These are phyloP conservation scores for Lunasporangiospora selenospora DNA, from an alignment of 192 early-diverging fungal genomes.

Conservation along the genomic window DNA sequence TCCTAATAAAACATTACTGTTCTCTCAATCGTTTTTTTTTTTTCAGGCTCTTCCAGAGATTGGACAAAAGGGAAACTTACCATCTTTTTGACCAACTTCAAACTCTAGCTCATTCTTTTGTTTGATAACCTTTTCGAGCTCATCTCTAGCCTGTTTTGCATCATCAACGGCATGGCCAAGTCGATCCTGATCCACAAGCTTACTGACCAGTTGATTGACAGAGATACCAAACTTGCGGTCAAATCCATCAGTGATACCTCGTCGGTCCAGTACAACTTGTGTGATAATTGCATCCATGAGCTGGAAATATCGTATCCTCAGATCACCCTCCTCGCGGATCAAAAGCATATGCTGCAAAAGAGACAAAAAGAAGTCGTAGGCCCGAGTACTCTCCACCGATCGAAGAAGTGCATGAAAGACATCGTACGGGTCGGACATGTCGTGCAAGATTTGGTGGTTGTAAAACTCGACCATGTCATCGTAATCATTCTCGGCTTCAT, in stretches of 20 bases:
- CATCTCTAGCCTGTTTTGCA: constrained; percentile 65
- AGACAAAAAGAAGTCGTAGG: constrained; percentile 76
- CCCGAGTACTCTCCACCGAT: constrained; percentile 73
- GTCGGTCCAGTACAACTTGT: constrained; percentile 79
- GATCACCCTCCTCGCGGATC: constrained; percentile 71
- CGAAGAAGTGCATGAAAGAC: constrained; percentile 74
- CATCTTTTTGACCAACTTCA: constrained; percentile 73
- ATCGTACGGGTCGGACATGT: constrained; percentile 76
- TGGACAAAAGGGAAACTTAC: constrained; percentile 30
- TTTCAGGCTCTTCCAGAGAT: no score
- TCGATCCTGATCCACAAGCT: constrained; percentile 82
- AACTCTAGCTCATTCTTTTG: constrained; percentile 77
- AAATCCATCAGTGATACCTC: constrained; percentile 64
- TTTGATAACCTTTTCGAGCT: constrained; percentile 69
- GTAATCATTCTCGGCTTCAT: constrained; percentile 64
- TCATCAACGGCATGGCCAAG: constrained; percentile 69
- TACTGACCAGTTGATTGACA: constrained; percentile 72
- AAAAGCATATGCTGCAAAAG: constrained; percentile 77
- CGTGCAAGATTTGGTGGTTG: constrained; percentile 67
- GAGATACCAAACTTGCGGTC: constrained; percentile 67
- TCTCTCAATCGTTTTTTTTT: no score
- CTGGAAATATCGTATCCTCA: constrained; percentile 77
- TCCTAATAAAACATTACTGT: no score
- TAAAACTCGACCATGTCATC: constrained; percentile 61
- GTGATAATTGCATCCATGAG: constrained; percentile 79